Evolutionary conservation across 768 basidiomycete species (phyloP).

Genomic region (Nidula microcarpa): DNA sequence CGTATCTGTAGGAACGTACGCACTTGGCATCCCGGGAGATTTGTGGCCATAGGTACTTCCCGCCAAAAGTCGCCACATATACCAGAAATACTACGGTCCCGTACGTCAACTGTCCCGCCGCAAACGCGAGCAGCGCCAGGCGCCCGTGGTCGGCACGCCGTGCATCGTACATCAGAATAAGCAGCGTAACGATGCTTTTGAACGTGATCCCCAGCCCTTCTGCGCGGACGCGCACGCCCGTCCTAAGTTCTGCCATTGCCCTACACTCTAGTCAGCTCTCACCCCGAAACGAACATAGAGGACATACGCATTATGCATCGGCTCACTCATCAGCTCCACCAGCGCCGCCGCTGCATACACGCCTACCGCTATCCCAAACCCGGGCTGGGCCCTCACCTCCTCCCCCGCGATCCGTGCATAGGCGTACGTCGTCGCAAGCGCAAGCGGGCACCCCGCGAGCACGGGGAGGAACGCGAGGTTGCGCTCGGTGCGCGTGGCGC

Average conservation of each 20-base stretch:
- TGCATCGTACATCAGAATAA: constrained; percentile 53
- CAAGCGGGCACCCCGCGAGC: constrained; percentile 63
- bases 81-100: constrained; percentile 50
- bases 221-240: constrained; percentile 72
- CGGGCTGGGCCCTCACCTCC: constrained; percentile 56
- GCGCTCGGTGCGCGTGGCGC: constrained; percentile 27
- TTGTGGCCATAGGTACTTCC: constrained; percentile 26
- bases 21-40: constrained; percentile 9
- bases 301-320: constrained; percentile 69
- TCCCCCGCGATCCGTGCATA: constrained; percentile 54
- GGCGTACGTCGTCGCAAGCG: constrained; percentile 43
- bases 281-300: neutral
- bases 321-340: constrained; percentile 79
- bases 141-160: constrained; percentile 26
- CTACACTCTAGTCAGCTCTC: constrained; percentile 23
- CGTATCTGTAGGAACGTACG: neutral
- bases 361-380: constrained; percentile 59
- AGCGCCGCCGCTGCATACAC: constrained; percentile 76
- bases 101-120: constrained; percentile 79
- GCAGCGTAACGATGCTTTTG: constrained; percentile 73
- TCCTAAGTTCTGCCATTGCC: constrained; percentile 65
- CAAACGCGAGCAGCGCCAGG: constrained; percentile 78
- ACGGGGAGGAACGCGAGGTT: constrained; percentile 67
- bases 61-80: constrained; percentile 47
- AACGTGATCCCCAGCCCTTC: constrained; percentile 80